These are phyloP conservation scores for Anthoceros angustus DNA, from an alignment of 225 moss, liverwort and hornwort genomes.

Conservation along the genomic window DNA sequence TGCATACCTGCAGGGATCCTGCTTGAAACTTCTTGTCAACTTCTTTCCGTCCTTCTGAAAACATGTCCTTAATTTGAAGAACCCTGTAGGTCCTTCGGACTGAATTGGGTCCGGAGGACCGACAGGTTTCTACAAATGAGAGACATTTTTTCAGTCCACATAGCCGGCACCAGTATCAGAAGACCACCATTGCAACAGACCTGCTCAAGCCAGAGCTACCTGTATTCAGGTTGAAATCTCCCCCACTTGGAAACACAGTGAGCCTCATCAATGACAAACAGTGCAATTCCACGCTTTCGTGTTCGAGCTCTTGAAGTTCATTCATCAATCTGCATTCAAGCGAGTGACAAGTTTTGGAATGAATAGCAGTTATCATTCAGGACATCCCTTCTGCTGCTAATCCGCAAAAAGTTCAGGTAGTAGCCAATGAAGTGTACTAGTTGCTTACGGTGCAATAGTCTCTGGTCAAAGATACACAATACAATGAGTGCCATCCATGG, in stretches of 20 bases:
- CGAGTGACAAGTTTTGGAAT: too few relatives aligned
- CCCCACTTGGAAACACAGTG: constrained; percentile 83
- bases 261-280: constrained; percentile 75
- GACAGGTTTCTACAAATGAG: constrained; percentile 33
- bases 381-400: too few relatives aligned
- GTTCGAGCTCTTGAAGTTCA: constrained; percentile 48
- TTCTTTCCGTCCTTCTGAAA: constrained; percentile 45
- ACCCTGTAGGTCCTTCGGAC: too few relatives aligned
- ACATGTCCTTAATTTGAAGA: too few relatives aligned
- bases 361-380: too few relatives aligned
- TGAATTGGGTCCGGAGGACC: constrained; percentile 45
- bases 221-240: constrained; percentile 65
- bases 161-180: neutral
- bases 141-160: neutral
- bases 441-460: constrained; percentile 41
- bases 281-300: constrained; percentile 48
- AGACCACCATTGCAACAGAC: neutral
- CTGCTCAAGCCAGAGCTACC: constrained; percentile 11
- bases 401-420: too few relatives aligned
- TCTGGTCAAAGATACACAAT: constrained; percentile 63
- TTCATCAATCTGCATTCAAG: constrained; percentile 45
- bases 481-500: constrained; percentile 53
- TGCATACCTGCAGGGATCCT: constrained; percentile 52
- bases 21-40: constrained; percentile 56
- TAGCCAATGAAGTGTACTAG: too few relatives aligned